Percentiles rank a stretch among this genome's conserved stretches.
phyloP scores from a whole-genome alignment of 805 yeast genomes.

The Saccharomyces jurei region DNA sequence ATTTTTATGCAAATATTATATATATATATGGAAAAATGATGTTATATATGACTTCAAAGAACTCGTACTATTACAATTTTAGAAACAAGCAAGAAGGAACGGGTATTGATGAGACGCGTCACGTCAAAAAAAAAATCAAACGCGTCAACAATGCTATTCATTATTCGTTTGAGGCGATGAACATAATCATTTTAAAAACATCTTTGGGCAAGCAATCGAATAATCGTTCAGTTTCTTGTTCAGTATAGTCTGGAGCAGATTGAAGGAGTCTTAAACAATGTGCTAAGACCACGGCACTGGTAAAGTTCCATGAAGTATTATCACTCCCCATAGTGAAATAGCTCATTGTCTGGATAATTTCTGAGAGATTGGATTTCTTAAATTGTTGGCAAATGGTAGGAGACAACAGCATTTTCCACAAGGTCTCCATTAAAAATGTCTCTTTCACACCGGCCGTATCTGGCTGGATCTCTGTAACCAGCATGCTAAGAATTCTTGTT shows the following conservation, averaged over 20 bases:
- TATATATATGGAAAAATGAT: not conserved
- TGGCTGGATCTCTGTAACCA: conserved; percentile 10
- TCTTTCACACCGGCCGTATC: conserved; percentile 7
- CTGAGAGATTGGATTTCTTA: conserved; percentile 14
- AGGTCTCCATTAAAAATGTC: conserved; percentile 15
- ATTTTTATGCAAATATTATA: not conserved
- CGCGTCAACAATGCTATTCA: not conserved
- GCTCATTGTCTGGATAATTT: conserved; percentile 19
- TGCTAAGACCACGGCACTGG: conserved; percentile 13
- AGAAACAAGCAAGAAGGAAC: not conserved
- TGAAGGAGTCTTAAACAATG: conserved; percentile 2
- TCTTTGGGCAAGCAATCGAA: conserved; percentile 3
- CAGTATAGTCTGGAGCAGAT: not conserved
- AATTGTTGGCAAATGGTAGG: not conserved
- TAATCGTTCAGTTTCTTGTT: not conserved
- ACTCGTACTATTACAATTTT: not conserved
- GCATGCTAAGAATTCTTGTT: conserved; percentile 12
- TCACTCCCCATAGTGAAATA: conserved; percentile 9
- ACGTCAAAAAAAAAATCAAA: not conserved
- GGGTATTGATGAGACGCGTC: conserved; percentile 1
- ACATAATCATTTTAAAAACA: conserved; percentile 2
- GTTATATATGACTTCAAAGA: not conserved
- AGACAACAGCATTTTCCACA: conserved; percentile 7
- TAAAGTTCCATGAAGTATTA: conserved; percentile 17
- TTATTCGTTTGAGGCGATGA: conserved; percentile 2